These are phyloP conservation scores for Turritis glabra DNA, from an alignment of 345 rosid species.

Conservation along the genomic window DNA sequence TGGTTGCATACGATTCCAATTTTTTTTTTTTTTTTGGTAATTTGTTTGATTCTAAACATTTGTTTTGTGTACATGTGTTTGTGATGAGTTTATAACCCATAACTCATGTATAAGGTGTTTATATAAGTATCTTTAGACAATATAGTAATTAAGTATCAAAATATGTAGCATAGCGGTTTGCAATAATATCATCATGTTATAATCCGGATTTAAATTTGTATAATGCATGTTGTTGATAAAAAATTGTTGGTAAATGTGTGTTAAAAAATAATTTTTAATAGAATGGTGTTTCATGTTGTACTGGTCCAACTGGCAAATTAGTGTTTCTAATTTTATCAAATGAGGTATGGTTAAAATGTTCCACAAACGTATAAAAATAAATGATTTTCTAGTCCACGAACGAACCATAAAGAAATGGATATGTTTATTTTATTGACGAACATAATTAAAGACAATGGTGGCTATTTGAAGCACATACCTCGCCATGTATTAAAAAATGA, in stretches of 20 bases:
- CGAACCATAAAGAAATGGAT: not conserved
- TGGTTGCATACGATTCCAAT: not conserved
- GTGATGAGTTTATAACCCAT: not conserved
- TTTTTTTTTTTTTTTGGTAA: no score
- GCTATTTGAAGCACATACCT: not conserved
- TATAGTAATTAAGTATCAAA: no score
- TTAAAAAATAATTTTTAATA: not conserved
- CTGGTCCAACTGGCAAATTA: constrained; percentile 11
- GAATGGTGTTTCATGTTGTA: not conserved
- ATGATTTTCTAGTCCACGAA: not conserved
- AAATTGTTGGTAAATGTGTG: not conserved
- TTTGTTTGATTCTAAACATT: not conserved
- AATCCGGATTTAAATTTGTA: not conserved
- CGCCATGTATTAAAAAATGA: not conserved
- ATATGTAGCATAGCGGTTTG: not conserved
- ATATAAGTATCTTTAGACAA: not conserved
- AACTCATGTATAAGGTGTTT: not conserved
- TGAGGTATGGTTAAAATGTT: not conserved
- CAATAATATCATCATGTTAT: not conserved
- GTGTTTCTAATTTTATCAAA: not conserved
- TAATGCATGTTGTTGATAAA: not conserved
- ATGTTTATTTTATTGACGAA: not conserved
- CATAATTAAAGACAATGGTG: not conserved
- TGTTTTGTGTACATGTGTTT: not conserved
- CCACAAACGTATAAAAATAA: not conserved